Evolutionary conservation across 371 early-diverging fungal species (phyloP), one percentile per base, ranked within the genome.

Genomic region (Rhizopus delemar): DNA sequence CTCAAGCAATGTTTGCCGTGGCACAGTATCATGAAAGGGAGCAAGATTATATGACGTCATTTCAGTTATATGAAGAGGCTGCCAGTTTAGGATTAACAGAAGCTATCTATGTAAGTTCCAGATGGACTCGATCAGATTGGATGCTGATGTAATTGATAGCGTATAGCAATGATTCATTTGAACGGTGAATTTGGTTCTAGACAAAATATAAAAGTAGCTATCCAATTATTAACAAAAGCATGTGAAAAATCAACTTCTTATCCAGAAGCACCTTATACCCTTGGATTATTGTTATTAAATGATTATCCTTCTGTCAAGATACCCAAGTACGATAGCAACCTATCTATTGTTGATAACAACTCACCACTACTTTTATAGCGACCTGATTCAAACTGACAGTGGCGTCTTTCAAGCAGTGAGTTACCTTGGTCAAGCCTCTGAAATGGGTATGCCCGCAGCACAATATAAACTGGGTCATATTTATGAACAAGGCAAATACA

Each of bases 61-160:
- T 90, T n/a, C 81, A 85, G 59, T 81, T 86, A 51, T 92, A 88
- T 73, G 83, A 86, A 68, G 85, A 88, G 66, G 88, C 91, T 5
- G 90, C 92, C 3, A 80, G 84, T 65, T 61, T 85, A 56, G 83
- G 88, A 56, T 73, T 85, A 57, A 82, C 84, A 38, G 72, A 85
- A 64, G 85, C 88, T 34, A 81, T 88, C 73, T 87, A 85, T 62
- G 85, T 87, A 84, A 66, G 57, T 28, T 36, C 36, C 22, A 36
- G 11, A 36, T 36, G 11, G 6, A 36, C 36, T 36, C 11, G 36
- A 36, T 36, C 22, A 2, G 22, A 22, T 22, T 56, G 16, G 22
- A 32, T 11, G 22, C 1, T 35, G 3, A 46, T 34, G n/a, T 6
- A 2, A 33, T 29, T 16, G 38, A 34, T 52, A 78, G 78, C 58